Base-by-base conservation (phyloP, 768 basidiomycete species). In the Kwoniella dendrophila region DNA sequence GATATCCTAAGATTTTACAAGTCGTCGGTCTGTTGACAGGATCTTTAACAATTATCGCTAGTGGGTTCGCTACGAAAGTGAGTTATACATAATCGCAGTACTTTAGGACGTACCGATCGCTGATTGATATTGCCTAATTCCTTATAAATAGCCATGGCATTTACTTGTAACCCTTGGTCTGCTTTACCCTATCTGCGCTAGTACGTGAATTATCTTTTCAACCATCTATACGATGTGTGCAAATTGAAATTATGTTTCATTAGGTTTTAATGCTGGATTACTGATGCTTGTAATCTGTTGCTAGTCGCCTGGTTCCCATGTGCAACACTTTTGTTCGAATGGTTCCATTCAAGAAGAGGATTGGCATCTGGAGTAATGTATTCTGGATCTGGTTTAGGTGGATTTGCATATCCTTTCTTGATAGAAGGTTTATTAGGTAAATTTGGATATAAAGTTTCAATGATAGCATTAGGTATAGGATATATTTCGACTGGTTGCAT, bases 381-480 rank as follows among this genome's bases (percentile, higher is more conserved):
- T 62, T 63, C 69, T 26, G 75, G 75, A 2, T 69, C 71, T 12
- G 73, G 71, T 2, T 43, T 62, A 5, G 76, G 76, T 4, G 76
- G 76, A 10, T 60, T 65, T 22, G 60, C 75, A 43, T 78, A 74
- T 64, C 74, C 76, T 0, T 73, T 74, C 49, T 20, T 78, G 33
- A 63, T 78, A 32, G 45, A 63, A 22, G 71, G 63, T 27, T 59
- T 78, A 4, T 52, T 75, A 22, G 50, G 58, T 4, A 16, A 56
- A 29, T 69, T 74, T 58, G 71, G 72, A 1, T 78, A 78, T 66
- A 74, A 73, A 45, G 60, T 68, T 18, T 63, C 72, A 1, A 75
- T 78, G 76, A 62, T 73, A n/a, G 51, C 70, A 6, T 11, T 78
- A 20, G 72, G 69, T 12, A 20, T 75, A 18, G 71, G 62, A 1